phyloP scores from a whole-genome alignment of 2,329 filamentous ascomycete genomes.

The Calonectria montana region DNA sequence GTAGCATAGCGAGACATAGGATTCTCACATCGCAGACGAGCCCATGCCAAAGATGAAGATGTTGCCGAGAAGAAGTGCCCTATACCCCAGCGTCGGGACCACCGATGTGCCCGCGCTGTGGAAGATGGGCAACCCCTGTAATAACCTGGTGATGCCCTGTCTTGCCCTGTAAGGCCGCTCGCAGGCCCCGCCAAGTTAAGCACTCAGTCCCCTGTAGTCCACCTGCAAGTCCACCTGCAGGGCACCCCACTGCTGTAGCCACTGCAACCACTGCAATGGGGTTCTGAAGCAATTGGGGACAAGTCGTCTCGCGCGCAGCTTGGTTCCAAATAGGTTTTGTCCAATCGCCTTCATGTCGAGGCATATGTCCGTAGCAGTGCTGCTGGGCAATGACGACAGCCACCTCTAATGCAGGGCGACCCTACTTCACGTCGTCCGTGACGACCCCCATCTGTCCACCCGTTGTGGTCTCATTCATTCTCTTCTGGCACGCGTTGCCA shows the following conservation, averaged over 20 bases:
- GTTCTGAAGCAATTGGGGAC: background rate
- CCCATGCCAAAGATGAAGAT: conserved; percentile 3
- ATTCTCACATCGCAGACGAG: background rate
- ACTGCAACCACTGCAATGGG: background rate
- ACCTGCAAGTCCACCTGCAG: conserved; percentile 15
- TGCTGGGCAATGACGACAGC: background rate
- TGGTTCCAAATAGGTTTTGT: background rate
- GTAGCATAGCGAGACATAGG: background rate
- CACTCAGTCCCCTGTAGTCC: background rate
- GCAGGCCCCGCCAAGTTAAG: background rate
- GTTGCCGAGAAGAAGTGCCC: background rate
- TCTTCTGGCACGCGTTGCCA: background rate
- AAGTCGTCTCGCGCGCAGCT: background rate
- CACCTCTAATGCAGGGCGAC: background rate
- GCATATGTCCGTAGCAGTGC: background rate
- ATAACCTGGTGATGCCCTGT: conserved; percentile 2
- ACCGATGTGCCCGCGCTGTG: conserved; percentile 22
- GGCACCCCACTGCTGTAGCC: conserved; percentile 2
- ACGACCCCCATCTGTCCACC: background rate
- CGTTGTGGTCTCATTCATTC: background rate
- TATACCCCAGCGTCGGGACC: conserved; percentile 27
- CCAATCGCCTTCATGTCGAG: background rate
- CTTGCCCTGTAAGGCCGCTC: conserved; percentile 17
- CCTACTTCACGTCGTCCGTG: conserved; percentile 5
- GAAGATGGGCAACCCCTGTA: conserved; percentile 2